Evolutionary conservation across 139 green algal species (phyloP).

Genomic region (Tetradesmus lagerheimii): DNA sequence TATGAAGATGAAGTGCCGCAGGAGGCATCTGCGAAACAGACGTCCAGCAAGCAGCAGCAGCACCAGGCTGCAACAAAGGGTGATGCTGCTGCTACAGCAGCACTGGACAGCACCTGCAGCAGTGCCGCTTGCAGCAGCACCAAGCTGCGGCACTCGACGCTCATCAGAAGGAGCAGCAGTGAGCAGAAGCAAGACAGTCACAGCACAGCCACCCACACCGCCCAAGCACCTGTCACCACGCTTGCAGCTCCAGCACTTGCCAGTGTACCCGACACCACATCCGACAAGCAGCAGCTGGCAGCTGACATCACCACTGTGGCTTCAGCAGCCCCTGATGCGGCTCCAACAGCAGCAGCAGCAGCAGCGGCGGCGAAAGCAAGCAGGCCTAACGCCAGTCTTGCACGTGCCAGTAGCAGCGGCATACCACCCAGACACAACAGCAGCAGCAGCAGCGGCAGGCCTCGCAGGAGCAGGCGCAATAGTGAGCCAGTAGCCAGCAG

Average conservation of each 20-base stretch:
- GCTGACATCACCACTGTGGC: no score
- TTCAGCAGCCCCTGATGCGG: no score
- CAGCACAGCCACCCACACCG: not conserved
- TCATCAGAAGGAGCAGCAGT: not conserved
- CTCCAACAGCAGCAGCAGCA: not conserved
- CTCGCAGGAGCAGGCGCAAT: not conserved
- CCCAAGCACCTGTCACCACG: not conserved
- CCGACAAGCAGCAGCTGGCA: not conserved
- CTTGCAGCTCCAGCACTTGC: not conserved
- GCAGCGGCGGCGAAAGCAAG: no score
- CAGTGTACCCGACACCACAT: not conserved
- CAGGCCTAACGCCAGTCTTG: not conserved
- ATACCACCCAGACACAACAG: not conserved
- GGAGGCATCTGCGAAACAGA: no score
- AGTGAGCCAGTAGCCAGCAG: not conserved
- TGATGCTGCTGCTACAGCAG: not conserved
- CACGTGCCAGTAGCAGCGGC: not conserved
- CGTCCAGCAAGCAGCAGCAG: not conserved
- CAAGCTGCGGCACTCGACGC: not conserved
- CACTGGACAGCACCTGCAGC: not conserved
- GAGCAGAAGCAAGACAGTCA: not conserved
- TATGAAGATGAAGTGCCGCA: no score
- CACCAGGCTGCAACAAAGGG: not conserved
- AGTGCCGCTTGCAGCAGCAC: not conserved
- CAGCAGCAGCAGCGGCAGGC: constrained; percentile 10